A percentile compares a stretch with the other conserved stretches of the same genome.
These are phyloP conservation scores for Senecio squalidus DNA, from an alignment of 140 eudicot species.

Conservation along the genomic window DNA sequence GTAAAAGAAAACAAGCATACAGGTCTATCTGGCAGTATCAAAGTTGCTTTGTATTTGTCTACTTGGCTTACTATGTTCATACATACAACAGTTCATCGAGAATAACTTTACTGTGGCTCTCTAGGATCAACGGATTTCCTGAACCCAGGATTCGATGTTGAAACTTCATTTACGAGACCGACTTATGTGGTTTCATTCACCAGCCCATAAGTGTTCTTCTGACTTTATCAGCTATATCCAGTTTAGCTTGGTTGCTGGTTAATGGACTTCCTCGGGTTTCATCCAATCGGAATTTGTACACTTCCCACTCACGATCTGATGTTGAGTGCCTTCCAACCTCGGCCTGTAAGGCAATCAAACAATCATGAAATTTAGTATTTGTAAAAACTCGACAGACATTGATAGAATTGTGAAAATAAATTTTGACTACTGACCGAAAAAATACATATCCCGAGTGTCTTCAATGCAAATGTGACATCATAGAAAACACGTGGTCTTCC, in stretches of 20 bases:
- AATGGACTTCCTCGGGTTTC: slow-evolving; percentile 40
- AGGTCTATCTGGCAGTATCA: too few species aligned
- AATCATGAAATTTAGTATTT: background rate
- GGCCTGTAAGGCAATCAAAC: slow-evolving; percentile 37
- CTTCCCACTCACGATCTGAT: slow-evolving; percentile 67
- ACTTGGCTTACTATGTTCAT: too few species aligned
- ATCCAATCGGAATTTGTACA: slow-evolving; percentile 57
- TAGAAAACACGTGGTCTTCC: slow-evolving; percentile 87
- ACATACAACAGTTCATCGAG: too few species aligned
- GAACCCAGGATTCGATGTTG: too few species aligned
- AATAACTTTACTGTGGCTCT: too few species aligned
- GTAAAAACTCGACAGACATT: background rate
- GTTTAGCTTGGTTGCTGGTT: slow-evolving; percentile 35
- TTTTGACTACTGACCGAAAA: slow-evolving; percentile 47
- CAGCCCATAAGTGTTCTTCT: slow-evolving; percentile 68
- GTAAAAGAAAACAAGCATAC: too few species aligned
- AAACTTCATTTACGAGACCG: too few species aligned
- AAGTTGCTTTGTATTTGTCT: too few species aligned
- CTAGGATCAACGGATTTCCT: too few species aligned
- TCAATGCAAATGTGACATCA: slow-evolving; percentile 71
- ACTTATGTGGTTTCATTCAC: slow-evolving; percentile 21
- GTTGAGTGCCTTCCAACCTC: slow-evolving; percentile 64
- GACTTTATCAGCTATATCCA: slow-evolving; percentile 51
- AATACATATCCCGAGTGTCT: slow-evolving; percentile 62
- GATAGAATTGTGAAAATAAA: background rate